A percentile compares a stretch with the other conserved stretches of the same genome.
Evolutionary conservation across 176 grass and related monocot genomes (phyloP).

Genomic region (Eremochloa ophiuroides): DNA sequence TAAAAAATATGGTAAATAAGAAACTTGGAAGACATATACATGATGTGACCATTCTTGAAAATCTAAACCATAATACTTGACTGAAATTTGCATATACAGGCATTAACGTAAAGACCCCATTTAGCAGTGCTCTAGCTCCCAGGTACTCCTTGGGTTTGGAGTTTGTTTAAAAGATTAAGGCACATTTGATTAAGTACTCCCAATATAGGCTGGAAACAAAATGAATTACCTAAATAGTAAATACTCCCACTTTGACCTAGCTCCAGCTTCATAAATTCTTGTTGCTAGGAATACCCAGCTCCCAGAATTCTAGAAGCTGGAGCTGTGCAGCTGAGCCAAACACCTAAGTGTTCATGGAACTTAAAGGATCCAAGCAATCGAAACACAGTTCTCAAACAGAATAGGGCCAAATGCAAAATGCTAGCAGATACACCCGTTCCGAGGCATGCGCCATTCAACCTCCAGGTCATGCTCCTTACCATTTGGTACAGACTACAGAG

Average conservation of each 20-base stretch:
- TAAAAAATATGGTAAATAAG: not conserved
- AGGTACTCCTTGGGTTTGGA: not conserved
- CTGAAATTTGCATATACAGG: not conserved
- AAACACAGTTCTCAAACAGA: constrained; percentile 1
- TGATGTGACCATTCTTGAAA: not conserved
- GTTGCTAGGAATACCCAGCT: not conserved
- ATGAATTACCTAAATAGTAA: not conserved
- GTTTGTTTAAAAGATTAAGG: not conserved
- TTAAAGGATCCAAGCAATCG: constrained; percentile 1
- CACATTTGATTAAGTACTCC: not conserved
- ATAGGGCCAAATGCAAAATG: not conserved
- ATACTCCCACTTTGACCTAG: not conserved
- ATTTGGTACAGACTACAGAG: not conserved
- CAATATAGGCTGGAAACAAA: not conserved
- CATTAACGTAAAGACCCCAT: not conserved
- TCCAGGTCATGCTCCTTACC: not conserved
- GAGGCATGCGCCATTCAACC: not conserved
- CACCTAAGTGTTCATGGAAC: not conserved
- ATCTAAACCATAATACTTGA: not conserved
- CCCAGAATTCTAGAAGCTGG: not conserved
- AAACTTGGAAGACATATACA: constrained; percentile 16
- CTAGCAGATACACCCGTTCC: not conserved
- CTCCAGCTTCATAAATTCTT: not conserved
- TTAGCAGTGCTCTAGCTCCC: not conserved
- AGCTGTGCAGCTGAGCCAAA: not conserved